Percentiles rank a stretch among this genome's conserved stretches.
Evolutionary conservation across 2,329 filamentous ascomycete species (phyloP).

Genomic region (Penicillium freii): DNA sequence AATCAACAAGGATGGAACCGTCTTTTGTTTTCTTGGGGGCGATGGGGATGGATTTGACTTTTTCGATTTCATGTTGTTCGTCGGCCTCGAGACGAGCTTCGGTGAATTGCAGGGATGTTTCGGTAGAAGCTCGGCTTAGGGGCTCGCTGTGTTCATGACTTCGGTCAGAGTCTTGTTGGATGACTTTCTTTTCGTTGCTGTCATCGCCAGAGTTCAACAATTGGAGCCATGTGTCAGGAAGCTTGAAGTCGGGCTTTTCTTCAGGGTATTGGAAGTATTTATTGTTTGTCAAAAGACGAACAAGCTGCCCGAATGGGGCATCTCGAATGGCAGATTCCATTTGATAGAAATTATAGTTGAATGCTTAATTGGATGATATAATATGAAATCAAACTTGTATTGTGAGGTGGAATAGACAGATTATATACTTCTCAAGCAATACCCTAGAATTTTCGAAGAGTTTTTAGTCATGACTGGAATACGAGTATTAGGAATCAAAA

Average conservation of each 20-base stretch:
- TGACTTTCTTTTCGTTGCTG: conserved; percentile 1
- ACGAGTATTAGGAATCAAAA: neutral
- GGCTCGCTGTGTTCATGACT: neutral
- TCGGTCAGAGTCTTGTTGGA: neutral
- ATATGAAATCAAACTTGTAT: neutral
- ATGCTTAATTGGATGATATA: neutral
- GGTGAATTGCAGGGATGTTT: conserved; percentile 5
- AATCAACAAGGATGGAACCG: conserved; percentile 37
- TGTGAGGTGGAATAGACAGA: neutral
- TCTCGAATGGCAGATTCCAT: conserved; percentile 39
- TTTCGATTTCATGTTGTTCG: conserved; percentile 25
- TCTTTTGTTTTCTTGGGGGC: conserved; percentile 35
- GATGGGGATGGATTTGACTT: conserved; percentile 33
- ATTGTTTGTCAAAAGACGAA: conserved; percentile 46
- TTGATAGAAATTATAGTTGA: neutral
- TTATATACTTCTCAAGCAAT: neutral
- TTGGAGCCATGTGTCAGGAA: conserved; percentile 26
- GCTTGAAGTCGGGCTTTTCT: conserved; percentile 34
- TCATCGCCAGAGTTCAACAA: conserved; percentile 11
- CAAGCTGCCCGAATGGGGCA: conserved; percentile 47
- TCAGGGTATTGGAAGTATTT: conserved; percentile 48
- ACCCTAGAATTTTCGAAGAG: no score
- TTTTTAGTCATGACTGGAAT: neutral
- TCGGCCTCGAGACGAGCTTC: conserved; percentile 33
- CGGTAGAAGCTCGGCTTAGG: conserved; percentile 16